Base-by-base conservation (phyloP, 1,284 basidiomycete species). In the Apiotrichum siamense region DNA sequence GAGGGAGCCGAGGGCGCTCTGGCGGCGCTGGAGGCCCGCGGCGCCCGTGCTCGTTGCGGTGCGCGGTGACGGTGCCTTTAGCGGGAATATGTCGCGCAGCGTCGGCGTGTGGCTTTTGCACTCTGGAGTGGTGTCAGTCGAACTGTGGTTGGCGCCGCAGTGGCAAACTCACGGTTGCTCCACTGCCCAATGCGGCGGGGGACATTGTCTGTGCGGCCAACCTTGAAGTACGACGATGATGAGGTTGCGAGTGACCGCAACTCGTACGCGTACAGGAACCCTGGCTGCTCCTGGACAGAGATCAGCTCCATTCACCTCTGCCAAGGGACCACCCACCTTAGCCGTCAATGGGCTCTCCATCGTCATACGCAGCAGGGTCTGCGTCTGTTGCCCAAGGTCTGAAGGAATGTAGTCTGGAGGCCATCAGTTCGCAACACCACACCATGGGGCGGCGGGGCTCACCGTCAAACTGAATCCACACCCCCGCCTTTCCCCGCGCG, bases 201-300 rank as follows among this genome's bases (percentile, higher is more conserved):
- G 0, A 73, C 71, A 46, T 74, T 74, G 46, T 75, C 73, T 12
- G 70, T 73, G 36, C 73, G 33, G 11, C 73, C 73, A 11, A 74
- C 66, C 46, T 75, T 75, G 63, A 66, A 74, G 56, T 60, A 74
- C 0, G 61, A 54, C 9, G 66, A 57, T 0, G 17, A 36, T 7
- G 53, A 33, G 3, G 62, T 65, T 47, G 63, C 55, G 10, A 72
- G 57, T 44, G 66, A 64, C 54, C 67, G 57, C 29, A 75, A 53
- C 47, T 75, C 73, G 50, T 75, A 75, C 3, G 65, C 70, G 50
- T 75, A 75, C 6, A 75, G 58, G 47, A 65, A 74, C 1, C 73
- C 73, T 1, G 67, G 60, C 11, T 54, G 43, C 35, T 75, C 73
- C 67, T 72, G 47, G 13, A 24, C 18, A 23, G n/a, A n/a, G 17